These are phyloP conservation scores for Apiospora rasikravindrae DNA, from an alignment of 2,329 filamentous ascomycete species.

Conservation along the genomic window DNA sequence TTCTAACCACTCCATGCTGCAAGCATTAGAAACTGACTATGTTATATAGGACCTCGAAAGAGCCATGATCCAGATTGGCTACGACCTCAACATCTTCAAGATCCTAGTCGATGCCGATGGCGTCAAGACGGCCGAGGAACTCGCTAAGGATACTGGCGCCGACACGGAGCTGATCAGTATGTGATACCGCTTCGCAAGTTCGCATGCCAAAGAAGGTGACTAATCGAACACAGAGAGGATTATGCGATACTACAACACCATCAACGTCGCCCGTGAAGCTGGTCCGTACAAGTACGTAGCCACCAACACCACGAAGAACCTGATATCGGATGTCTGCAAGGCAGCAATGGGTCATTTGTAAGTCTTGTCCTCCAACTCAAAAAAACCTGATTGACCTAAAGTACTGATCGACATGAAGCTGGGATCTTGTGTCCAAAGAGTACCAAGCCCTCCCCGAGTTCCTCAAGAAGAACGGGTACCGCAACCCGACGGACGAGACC, in stretches of 20 bases:
- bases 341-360: background rate
- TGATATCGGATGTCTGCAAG: background rate
- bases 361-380: background rate
- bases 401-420: background rate
- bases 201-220: background rate
- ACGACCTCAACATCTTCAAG: background rate
- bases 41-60: background rate
- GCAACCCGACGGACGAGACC: background rate
- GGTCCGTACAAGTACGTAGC: background rate
- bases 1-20: background rate
- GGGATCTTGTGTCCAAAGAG: background rate
- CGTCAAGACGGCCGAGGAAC: background rate
- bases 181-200: background rate
- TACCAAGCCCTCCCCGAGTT: background rate
- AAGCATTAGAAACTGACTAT: background rate
- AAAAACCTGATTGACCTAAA: too few species aligned
- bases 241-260: background rate
- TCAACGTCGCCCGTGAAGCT: background rate
- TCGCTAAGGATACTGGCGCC: background rate
- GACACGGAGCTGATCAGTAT: background rate
- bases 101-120: background rate
- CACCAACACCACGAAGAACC: background rate
- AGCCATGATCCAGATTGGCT: background rate
- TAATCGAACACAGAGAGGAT: background rate
- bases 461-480: background rate